Conservation (phyloP, 2,329 filamentous ascomycete species). For the Whalleya microplaca region DNA sequence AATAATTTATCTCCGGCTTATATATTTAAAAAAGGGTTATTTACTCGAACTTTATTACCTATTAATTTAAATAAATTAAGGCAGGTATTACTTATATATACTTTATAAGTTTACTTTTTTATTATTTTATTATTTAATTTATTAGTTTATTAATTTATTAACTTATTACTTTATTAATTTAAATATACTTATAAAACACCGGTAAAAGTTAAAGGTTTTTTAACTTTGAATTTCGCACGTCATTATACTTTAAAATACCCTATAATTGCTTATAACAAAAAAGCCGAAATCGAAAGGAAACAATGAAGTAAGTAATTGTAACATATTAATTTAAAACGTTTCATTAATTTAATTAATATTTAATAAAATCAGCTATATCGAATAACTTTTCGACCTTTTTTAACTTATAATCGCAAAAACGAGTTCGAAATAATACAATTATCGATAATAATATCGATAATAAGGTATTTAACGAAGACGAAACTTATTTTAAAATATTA, state of each 20-base stretch:
- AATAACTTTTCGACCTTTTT: neutral
- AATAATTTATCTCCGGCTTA: neutral
- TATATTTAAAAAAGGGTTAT: neutral
- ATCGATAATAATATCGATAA: neutral
- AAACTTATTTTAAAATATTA: neutral
- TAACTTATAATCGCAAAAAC: neutral
- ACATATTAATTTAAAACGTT: neutral
- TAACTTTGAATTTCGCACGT: neutral
- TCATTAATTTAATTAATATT: neutral
- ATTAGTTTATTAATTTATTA: neutral
- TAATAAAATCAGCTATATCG: neutral
- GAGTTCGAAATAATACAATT: neutral
- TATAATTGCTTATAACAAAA: neutral
- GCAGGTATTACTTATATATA: conserved; percentile 2
- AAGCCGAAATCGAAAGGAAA: neutral
- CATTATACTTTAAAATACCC: neutral
- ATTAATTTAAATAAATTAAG: neutral
- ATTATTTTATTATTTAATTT: neutral
- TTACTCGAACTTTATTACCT: neutral
- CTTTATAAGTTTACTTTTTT: conserved; percentile 4
- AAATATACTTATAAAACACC: neutral
- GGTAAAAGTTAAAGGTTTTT: no score
- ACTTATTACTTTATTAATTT: neutral
- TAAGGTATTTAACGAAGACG: neutral
- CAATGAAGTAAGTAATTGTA: neutral